Base-by-base conservation (phyloP, 352 stramenopile species). In the Globisporangium parvum region DNA sequence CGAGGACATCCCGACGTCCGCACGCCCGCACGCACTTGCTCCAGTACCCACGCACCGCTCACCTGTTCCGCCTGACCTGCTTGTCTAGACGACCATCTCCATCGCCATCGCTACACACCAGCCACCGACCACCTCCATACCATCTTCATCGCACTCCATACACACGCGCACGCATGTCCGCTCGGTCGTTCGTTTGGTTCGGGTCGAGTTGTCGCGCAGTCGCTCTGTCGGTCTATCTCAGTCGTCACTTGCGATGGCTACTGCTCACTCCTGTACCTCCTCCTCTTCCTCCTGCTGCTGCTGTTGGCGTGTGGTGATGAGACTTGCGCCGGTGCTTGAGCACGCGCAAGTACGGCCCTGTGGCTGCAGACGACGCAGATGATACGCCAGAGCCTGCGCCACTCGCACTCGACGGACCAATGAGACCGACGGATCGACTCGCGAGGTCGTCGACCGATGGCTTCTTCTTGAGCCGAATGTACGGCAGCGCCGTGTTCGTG, bases 381-480 rank as follows among this genome's bases (percentile, higher is more conserved):
- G 42, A 42, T 24, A 37, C 33, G 57, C 11, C 15, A 45, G 17
- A 3, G 42, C 8, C 2, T 37, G 15, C 18, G 24, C 21, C 6
- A 21, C 21, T 35, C 17, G n/a, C 6, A 35, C 21, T 33, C 31
- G 47, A 42, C 1, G 20, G 20, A 14, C n/a, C 46, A 37, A n/a
- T n/a, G 28, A n/a, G 12, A 31, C 10, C 26, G 11, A 15, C 51
- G 35, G 12, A n/a, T 9, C 35, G 21, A 39, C 23, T 31, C 3
- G 40, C 17, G 21, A 69, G 58, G 0, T 73, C 33, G 21, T 65
- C 54, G 6, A 67, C 42, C 3, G 70, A 58, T 3, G 59, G 64
- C 40, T 83, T 85, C 57, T 89, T 89, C 60, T 86, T 87, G 49
- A 77, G 52, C 9, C 77, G 81, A 48, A 92, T 88, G 62, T 85